Base-by-base conservation (phyloP, 2,329 filamentous ascomycete genomes). In the Sporothrix luriei region DNA sequence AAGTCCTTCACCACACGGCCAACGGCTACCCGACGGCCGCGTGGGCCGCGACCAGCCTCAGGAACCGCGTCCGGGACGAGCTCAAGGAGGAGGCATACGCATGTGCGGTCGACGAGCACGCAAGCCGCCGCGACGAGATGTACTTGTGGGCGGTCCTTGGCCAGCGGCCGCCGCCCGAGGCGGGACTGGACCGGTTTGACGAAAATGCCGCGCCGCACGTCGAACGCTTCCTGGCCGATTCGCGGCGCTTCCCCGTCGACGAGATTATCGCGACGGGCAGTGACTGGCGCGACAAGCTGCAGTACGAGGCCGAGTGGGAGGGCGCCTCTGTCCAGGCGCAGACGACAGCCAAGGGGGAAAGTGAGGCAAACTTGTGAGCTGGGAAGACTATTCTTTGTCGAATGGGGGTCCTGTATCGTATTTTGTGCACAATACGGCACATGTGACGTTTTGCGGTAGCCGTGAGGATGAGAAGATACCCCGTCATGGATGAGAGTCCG, bases 121-220 rank as follows among this genome's bases (percentile, higher is more conserved):
- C 77, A 1, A 81, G 79, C 68, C 77, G 78, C 55, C 73, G 76
- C 29, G 83, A 82, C 43, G 84, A 86, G 73, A 71, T 73, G 33
- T 75, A 78, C 59, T 76, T 86, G 77, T 85, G 84, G 84, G 74
- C 76, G 11, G 70, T 84, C 19, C 71, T 85, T 24, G 79, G 79
- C 52, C 77, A 76, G 74, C 75, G 77, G 43, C 80, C 81, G 2
- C 80, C 0, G 4, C n/a, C 57, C 4, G 26, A 48, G 3, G 76
- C 59, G 48, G 69, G 46, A 13, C 43, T 66, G 7, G 19, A 46
- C 16, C 3, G 43, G 10, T 29, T 65, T 4, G 14, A 78, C 57
- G 48, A 62, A 46, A 43, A 72, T 57, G 51, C 68, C 64, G 55
- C 73, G 66, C 26, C 62, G 16, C 54, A 59, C 10, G 26, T 66